phyloP scores from a whole-genome alignment of 768 basidiomycete genomes.

The Fistulinella prunicolor region DNA sequence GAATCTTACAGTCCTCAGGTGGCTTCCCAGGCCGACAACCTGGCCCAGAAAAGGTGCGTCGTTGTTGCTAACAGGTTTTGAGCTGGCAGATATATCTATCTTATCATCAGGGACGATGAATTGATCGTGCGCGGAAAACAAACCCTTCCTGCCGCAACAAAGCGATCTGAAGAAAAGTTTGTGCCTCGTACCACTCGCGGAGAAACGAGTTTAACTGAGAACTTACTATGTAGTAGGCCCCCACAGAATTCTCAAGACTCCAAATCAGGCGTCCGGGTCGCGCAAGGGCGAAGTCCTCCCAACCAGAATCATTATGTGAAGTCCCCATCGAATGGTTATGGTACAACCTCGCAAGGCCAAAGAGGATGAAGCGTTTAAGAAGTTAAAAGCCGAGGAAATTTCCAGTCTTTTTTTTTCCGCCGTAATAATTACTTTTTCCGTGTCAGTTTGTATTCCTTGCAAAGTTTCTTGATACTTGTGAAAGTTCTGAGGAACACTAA shows the following conservation, averaged over 20 bases:
- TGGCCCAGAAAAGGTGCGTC: neutral
- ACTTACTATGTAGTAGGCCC: neutral
- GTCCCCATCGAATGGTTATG: no score
- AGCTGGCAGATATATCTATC: neutral
- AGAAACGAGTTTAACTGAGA: neutral
- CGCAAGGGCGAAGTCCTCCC: no score
- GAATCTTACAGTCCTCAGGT: no score
- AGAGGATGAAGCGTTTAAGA: no score
- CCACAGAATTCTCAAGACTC: no score
- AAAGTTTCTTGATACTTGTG: neutral
- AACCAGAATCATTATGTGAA: no score
- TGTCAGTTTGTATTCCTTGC: neutral
- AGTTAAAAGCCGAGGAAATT: no score
- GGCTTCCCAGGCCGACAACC: no score
- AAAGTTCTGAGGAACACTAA: neutral
- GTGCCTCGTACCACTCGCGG: neutral
- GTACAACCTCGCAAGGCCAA: no score
- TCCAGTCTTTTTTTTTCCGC: no score
- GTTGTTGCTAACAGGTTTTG: neutral
- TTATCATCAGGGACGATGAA: neutral
- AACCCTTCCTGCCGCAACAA: fast-evolving
- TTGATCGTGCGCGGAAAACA: conserved; percentile 7
- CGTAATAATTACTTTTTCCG: neutral
- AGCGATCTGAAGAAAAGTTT: neutral
- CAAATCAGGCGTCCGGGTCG: neutral